phyloP scores from a whole-genome alignment of 129 eudicot species.

The Chrysanthemum seticuspe region DNA sequence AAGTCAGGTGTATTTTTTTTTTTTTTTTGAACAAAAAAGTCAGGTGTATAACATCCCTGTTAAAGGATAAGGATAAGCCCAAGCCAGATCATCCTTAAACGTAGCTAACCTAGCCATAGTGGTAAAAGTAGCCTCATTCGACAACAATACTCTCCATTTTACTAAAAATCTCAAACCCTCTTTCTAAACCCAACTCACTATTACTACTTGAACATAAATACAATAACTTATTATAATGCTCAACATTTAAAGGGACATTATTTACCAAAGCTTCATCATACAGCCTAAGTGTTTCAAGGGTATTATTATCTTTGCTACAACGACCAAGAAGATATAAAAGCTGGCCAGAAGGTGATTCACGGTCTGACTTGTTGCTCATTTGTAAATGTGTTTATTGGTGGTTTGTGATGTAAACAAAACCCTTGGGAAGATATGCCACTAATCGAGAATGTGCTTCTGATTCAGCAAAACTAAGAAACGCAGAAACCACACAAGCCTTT shows the following conservation, averaged over 20 bases:
- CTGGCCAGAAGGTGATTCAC: conserved; percentile 48
- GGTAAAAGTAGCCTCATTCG: conserved; percentile 92
- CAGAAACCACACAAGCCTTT: no score
- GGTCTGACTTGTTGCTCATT: conserved; percentile 34
- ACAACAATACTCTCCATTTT: conserved; percentile 50
- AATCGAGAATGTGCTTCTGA: conserved; percentile 60
- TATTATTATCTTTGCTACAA: conserved; percentile 56
- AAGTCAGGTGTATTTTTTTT: no score
- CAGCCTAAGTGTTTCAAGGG: conserved; percentile 54
- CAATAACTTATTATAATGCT: conserved; percentile 68
- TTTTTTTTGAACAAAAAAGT: no score
- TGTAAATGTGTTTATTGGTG: conserved; percentile 27
- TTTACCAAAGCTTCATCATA: conserved; percentile 58
- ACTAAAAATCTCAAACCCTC: conserved; percentile 79
- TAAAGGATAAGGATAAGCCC: no score
- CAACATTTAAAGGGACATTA: conserved; percentile 38
- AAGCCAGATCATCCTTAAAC: conserved; percentile 66
- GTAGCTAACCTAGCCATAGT: conserved; percentile 86
- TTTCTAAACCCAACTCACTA: conserved; percentile 39
- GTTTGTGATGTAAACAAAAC: neutral
- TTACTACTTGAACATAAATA: conserved; percentile 58
- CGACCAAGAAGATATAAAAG: conserved; percentile 45
- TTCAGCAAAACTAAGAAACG: conserved; percentile 61
- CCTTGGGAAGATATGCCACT: conserved; percentile 63
- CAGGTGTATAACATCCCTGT: no score